phyloP scores from a whole-genome alignment of 306 rosid species.

The Cicer judaicum region DNA sequence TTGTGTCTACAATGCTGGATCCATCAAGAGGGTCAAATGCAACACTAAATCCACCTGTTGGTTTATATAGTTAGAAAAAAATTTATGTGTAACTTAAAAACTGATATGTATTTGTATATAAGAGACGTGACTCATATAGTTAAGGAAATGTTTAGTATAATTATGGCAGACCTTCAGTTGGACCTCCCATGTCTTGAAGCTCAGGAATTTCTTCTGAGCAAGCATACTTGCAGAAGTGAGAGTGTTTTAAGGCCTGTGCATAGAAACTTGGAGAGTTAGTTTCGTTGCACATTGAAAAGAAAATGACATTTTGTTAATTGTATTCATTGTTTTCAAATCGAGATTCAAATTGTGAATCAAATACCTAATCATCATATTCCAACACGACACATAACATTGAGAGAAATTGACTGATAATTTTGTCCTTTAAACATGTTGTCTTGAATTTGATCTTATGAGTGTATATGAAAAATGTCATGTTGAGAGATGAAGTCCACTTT shows the following conservation, averaged over 20 bases:
- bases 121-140: background rate
- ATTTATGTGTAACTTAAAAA: conserved; percentile 23
- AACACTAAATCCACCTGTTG: conserved; percentile 94
- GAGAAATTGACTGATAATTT: background rate
- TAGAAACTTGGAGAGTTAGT: conserved; percentile 10
- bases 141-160: background rate
- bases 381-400: conserved; percentile 11
- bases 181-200: conserved; percentile 99
- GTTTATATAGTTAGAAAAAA: conserved; percentile 42
- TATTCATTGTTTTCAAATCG: too few species aligned
- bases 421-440: too few species aligned
- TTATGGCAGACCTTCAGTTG: conserved; percentile 72
- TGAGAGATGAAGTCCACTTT: too few species aligned
- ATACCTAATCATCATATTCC: background rate
- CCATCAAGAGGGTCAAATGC: conserved; percentile 99
- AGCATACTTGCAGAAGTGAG: conserved; percentile 94
- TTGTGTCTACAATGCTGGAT: conserved; percentile 96
- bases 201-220: conserved; percentile 98
- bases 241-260: conserved; percentile 79
- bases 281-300: conserved; percentile 35
- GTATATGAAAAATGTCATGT: too few species aligned
- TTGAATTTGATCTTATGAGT: too few species aligned
- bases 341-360: too few species aligned
- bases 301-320: background rate
- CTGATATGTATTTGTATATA: background rate